Evolutionary conservation across 1,139 yeast genomes (phyloP), one percentile per base, ranked within the genome.

Genomic region (Keqinozyma sinolaborantium): DNA sequence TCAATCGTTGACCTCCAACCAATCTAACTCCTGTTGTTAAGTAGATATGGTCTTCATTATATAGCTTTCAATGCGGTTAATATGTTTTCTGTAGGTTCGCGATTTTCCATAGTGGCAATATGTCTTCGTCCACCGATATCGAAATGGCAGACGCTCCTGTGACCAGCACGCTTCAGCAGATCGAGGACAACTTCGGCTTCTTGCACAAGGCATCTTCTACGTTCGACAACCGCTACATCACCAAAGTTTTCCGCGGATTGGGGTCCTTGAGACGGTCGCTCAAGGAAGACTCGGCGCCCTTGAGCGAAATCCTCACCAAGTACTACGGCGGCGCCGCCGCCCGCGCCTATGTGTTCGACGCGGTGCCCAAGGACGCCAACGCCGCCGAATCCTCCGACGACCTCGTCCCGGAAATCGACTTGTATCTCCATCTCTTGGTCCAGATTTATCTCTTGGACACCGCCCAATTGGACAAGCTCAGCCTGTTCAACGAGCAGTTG

Each of bases 141-240:
- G 40, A 36, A 29, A 29, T 29, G 36, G 30, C 26, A 24, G 33
- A 39, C 16, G 27, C 40, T 34, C 15, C 14, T n/a, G 21, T 14
- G 24, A 16, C 15, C 11, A 10, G 25, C 11, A 9, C 61, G 33
- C 49, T 57, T 30, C 49, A 48, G 33, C 81, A 78, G 44, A 69
- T 78, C 47, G 75, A 72, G 40, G 72, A 60, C 43, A 65, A 74
- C 30, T 75, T 79, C 45, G 64, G 64, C 18, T 69, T 79, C 38
- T 68, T 84, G 41, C 72, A 72, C 38, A 83, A 83, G 55, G 87
- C 95, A 1, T 85, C 87, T 4, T 59, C 77, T 32, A 78, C 79
- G 36, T 79, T 80, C 51, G 98, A 92, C 58, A 86, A 95, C 44
- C 78, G 97, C 44, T 86, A 83, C 58, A 78, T 92, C 31, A 74